A percentile compares a stretch with the other conserved stretches of the same genome.
phyloP scores from a whole-genome alignment of 2,329 filamentous ascomycete species.

The Penicillium sp. region DNA sequence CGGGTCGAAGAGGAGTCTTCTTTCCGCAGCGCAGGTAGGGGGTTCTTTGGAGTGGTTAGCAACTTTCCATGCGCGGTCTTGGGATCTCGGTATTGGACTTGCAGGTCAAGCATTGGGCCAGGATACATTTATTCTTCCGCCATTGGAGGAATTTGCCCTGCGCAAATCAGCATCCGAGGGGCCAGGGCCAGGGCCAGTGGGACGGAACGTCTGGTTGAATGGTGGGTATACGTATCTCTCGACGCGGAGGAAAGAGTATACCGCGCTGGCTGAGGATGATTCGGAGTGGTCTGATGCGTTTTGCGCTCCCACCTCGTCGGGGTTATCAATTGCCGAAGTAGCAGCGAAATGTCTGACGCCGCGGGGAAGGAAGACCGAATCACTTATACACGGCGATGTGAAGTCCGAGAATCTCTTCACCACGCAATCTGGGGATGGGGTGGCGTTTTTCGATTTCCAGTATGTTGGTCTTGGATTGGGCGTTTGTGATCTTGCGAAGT shows the following conservation, averaged over 20 bases:
- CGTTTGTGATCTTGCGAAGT: constrained; percentile 68
- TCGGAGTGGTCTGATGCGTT: constrained; percentile 62
- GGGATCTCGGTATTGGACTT: constrained; percentile 38
- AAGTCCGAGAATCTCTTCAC: constrained; percentile 72
- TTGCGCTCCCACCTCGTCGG: constrained; percentile 36
- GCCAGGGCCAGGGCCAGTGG: neutral
- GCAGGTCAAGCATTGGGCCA: neutral
- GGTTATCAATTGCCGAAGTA: constrained; percentile 51
- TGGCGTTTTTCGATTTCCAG: constrained; percentile 72
- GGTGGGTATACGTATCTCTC: constrained; percentile 72
- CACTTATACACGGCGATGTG: constrained; percentile 69
- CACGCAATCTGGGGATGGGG: constrained; percentile 51
- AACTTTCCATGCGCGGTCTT: constrained; percentile 59
- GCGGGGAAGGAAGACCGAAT: constrained; percentile 52
- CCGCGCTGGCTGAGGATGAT: constrained; percentile 50
- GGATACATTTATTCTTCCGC: constrained; percentile 50
- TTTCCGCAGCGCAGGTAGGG: constrained; percentile 54
- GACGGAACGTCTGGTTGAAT: constrained; percentile 61
- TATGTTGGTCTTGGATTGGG: constrained; percentile 68
- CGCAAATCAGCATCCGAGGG: neutral
- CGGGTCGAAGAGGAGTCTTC: constrained; percentile 42
- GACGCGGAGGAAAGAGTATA: constrained; percentile 63
- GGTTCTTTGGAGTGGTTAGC: constrained; percentile 67
- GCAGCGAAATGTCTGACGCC: constrained; percentile 59
- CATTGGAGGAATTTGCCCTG: constrained; percentile 55